Evolutionary conservation across 2,329 filamentous ascomycete genomes (phyloP), one percentile per base, ranked within the genome.

Genomic region (Botrytis aclada): DNA sequence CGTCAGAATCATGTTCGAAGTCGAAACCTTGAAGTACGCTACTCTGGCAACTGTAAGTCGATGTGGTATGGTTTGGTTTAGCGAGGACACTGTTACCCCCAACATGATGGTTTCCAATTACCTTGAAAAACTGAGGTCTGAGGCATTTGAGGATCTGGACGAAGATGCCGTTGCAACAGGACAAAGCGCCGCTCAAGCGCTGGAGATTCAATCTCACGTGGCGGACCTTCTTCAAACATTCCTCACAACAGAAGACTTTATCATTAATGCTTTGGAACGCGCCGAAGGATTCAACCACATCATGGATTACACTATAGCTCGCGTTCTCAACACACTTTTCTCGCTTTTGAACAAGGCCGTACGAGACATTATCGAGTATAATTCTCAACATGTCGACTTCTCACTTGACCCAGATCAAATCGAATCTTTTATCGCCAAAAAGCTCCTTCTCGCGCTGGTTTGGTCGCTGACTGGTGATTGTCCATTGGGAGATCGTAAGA

Each of bases 61-160:
- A 84, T 99, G 96, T 82, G 96, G 96, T 87, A 99, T 99, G 96
- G 97, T 99, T 22, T 99, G 96, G 96, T 99, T 98, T 84, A 99
- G 94, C 81, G 95, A 98, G 79, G 97, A 99, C 80, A 98, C 95
- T 41, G 95, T 99, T 58, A 95, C 94, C 45, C 89, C 95, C 1
- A 88, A 88, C 77, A 97, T 99, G 92, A 93, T 98, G 90, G 92
- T 98, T 58, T 87, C 89, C 75, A 93, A 98, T 83, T 98, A 99
- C 80, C 88, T 99, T 70, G 90, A 96, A 74, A 90, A 91, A 64
- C 88, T 99, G 56, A 91, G 92, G 77, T 92, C 90, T 4, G 90
- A 93, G 72, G 90, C 93, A 0, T 98, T 99, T 79, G 96, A 99
- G 79, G 96, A 99, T 78, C 86, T 99, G 47, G 96, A 99, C 78